Conservation (phyloP, 208 protist genomes). For the Endotrypanum monterogeii region DNA sequence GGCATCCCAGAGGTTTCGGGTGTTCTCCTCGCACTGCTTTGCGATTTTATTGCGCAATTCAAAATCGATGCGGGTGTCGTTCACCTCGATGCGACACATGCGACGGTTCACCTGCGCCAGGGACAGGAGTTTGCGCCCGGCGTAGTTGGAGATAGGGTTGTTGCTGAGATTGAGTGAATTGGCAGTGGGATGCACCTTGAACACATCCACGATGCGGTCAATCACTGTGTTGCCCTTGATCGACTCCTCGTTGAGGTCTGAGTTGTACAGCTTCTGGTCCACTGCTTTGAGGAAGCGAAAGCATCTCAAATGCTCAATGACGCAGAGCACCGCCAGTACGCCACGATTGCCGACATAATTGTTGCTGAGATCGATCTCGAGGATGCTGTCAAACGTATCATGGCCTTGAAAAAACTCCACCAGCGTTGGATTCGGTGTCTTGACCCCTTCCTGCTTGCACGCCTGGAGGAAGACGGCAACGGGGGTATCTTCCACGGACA, state of each 20-base stretch:
- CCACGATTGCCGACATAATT: slow-evolving; percentile 91
- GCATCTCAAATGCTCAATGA: slow-evolving; percentile 76
- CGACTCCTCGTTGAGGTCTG: slow-evolving; percentile 85
- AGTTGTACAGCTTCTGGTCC: slow-evolving; percentile 93
- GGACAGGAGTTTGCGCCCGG: slow-evolving; percentile 82
- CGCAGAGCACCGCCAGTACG: slow-evolving; percentile 75
- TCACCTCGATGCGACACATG: slow-evolving; percentile 80
- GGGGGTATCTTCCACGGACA: slow-evolving; percentile 58
- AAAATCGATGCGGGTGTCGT: slow-evolving; percentile 87
- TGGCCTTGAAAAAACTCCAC: slow-evolving; percentile 74
- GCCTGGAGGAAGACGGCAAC: slow-evolving; percentile 62
- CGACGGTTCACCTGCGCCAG: slow-evolving; percentile 77
- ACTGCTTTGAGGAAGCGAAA: slow-evolving; percentile 81
- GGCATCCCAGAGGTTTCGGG: slow-evolving; percentile 66
- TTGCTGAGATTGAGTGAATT: slow-evolving; percentile 82
- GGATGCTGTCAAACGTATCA: slow-evolving; percentile 60
- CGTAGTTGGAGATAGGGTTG: slow-evolving; percentile 92
- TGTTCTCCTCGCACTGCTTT: slow-evolving; percentile 89
- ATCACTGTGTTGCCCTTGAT: slow-evolving; percentile 88
- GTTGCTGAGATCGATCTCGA: slow-evolving; percentile 83
- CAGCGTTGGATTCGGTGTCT: slow-evolving; percentile 76
- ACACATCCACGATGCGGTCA: slow-evolving; percentile 84
- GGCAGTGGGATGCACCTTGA: slow-evolving; percentile 75
- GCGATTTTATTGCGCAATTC: slow-evolving; percentile 79
- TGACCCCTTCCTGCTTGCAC: slow-evolving; percentile 81